A percentile compares a stretch with the other conserved stretches of the same genome.
Conservation (phyloP, 78 protist species). For the Dictyostelium firmibasis region DNA sequence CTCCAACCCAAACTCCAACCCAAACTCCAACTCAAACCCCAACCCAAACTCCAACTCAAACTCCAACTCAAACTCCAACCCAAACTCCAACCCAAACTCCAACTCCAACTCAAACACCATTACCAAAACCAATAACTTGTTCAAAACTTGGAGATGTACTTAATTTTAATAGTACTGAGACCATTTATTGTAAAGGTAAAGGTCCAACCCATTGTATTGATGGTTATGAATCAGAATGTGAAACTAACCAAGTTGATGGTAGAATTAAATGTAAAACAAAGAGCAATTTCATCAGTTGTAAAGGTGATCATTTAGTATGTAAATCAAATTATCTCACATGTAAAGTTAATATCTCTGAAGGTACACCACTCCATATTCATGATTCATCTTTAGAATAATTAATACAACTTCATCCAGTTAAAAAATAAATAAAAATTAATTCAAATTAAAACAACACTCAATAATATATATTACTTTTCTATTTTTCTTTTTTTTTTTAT, state of each 20-base stretch:
- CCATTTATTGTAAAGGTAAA: background rate
- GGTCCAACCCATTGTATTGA: background rate
- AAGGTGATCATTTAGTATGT: background rate
- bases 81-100: background rate
- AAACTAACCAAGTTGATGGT: background rate
- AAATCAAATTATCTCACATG: background rate
- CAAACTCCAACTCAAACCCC: background rate
- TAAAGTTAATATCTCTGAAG: background rate
- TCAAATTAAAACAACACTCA: too few relatives aligned
- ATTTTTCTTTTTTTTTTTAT: too few relatives aligned
- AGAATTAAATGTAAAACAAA: background rate
- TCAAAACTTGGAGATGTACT: background rate
- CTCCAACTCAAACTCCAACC: background rate
- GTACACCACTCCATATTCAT: background rate
- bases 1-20: background rate
- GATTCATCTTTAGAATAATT: background rate
- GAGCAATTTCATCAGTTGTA: background rate
- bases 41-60: background rate
- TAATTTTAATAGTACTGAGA: background rate
- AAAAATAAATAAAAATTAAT: too few relatives aligned
- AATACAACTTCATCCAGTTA: too few relatives aligned
- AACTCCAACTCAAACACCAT: background rate
- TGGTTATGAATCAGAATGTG: background rate
- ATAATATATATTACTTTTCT: too few relatives aligned
- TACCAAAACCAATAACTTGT: background rate